Evolutionary conservation across 345 rosid species (phyloP).

Genomic region (Euphorbia lathyris): DNA sequence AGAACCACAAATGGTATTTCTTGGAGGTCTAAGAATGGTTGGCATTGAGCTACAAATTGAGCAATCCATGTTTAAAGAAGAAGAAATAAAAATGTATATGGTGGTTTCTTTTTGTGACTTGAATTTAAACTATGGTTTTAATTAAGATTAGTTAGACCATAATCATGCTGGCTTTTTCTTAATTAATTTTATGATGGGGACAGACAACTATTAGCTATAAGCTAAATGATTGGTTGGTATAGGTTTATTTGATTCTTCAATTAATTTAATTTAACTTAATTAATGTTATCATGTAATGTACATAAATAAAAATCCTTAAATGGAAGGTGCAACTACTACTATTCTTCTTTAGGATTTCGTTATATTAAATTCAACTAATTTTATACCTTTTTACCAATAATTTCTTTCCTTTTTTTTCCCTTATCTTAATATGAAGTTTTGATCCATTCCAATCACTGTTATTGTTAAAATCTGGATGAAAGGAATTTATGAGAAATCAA

Average conservation of each 20-base stretch:
- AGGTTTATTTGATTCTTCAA: neutral
- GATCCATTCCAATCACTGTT: too few species aligned
- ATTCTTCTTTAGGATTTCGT: neutral
- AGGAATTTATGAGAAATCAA: too few species aligned
- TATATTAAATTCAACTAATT: too few species aligned
- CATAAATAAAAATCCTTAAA: constrained; percentile 1
- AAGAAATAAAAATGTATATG: neutral
- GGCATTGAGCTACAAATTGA: constrained; percentile 78
- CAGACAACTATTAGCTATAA: neutral
- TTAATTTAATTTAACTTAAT: neutral
- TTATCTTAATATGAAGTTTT: neutral
- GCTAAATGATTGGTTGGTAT: constrained; percentile 14
- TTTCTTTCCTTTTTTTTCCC: too few species aligned
- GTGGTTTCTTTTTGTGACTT: constrained; percentile 30
- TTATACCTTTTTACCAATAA: neutral
- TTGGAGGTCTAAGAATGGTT: constrained; percentile 66
- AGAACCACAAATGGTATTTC: constrained; percentile 74
- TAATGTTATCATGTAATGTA: constrained; percentile 25
- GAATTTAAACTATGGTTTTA: constrained; percentile 19
- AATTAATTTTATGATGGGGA: constrained; percentile 6
- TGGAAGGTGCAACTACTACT: neutral
- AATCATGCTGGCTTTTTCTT: neutral
- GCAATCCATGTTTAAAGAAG: constrained; percentile 60
- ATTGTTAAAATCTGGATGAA: too few species aligned
- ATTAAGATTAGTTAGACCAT: constrained; percentile 24